Evolutionary conservation across 192 early-diverging fungal genomes (phyloP), one percentile per base, ranked within the genome.

Genomic region (Rhizoclosmatium sp.): DNA sequence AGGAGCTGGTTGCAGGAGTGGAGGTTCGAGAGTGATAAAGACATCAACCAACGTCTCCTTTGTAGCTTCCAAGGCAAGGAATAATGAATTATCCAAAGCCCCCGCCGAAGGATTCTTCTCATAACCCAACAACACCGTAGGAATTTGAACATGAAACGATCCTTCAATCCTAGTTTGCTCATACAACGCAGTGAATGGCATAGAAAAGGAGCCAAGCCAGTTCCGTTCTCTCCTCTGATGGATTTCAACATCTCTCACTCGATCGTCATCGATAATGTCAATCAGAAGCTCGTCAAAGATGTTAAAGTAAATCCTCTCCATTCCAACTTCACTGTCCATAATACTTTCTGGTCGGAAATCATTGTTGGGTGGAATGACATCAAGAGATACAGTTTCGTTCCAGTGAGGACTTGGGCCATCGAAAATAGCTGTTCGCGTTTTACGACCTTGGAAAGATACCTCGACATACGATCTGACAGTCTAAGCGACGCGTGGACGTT

Each of bases 1-100:
- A 19, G 73, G 54, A 2, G 65, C 51, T 23, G 87, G 87, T 78
- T 87, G 86, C 5, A 73, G 47, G 14, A 90, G 71, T 2, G 85
- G 81, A 45, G 89, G 89, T 23, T 90, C 89, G 1, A 90, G 71
- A 39, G 89, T 85, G 41, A 90, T 88, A 75, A 90, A 90, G 48
- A 90, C 41, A 68, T 89, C 81, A 48, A 89, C 40, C 64, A 83
- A 21, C 4, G 85, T 86, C 5, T 81, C 81, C 31, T 66, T 60
- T 45, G 81, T 78, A 7, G 78, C 47, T 39, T 81, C 80, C 48
- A 75, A 72, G 5, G 39, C 49, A 5, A 78, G 46, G 47, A 84
- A 48, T 39, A 75, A 19, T n/a, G 78, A 31, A 54, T 70, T 76
- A 0, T 71, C 81, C 3, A 75, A 65, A 14, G 79, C 19, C 7